Evolutionary conservation across 768 basidiomycete species (phyloP), one percentile per base, ranked within the genome.

Genomic region (Cyclocybe aegerita): DNA sequence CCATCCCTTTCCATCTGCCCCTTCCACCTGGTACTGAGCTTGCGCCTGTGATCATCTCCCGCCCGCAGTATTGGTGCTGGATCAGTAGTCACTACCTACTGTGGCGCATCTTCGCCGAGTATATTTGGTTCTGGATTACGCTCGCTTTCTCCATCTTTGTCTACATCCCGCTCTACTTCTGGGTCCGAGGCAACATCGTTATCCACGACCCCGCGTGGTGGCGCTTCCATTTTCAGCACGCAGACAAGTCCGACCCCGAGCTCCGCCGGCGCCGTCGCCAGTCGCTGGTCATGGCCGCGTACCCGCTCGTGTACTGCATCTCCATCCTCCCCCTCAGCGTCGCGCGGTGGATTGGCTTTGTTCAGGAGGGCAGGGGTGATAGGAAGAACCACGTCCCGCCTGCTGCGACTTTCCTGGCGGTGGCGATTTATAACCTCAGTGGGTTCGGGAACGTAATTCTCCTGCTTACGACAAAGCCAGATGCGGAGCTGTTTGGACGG

Each of bases 51-150:
- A 50, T 32, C 9, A 14, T 14, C 8, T n/a, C 17, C 11, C 48
- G 14, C 40, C 37, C 23, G 9, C 46, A 64, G 61, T 71, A 69
- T 49, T 75, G 75, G 75, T 78, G 76, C 54, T 76, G 75, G 75
- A 70, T 78, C 46, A 62, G 67, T 33, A 39, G 60, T 4, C 35
- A 60, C 8, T 70, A 63, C 56, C 23, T 58, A 1, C 52, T 52
- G 2, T 63, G 69, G 50, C 64, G 69, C n/a, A 61, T 76, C 11
- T 66, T 52, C 40, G 74, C 71, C 1, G 75, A 76, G 57, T 77
- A 77, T 46, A 23, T 74, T 12, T 77, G 77, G 77, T 62, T 77
- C 36, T 76, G 77, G 77, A 39, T 72, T 33, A 65, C 74, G 4
- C 60, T 76, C 6, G 54, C 59, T 30, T 50, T 68, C 38, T 73